Evolutionary conservation across 108 stramenopile species (phyloP), one percentile per base, ranked within the genome.

Genomic region (Cylindrotheca closterium): DNA sequence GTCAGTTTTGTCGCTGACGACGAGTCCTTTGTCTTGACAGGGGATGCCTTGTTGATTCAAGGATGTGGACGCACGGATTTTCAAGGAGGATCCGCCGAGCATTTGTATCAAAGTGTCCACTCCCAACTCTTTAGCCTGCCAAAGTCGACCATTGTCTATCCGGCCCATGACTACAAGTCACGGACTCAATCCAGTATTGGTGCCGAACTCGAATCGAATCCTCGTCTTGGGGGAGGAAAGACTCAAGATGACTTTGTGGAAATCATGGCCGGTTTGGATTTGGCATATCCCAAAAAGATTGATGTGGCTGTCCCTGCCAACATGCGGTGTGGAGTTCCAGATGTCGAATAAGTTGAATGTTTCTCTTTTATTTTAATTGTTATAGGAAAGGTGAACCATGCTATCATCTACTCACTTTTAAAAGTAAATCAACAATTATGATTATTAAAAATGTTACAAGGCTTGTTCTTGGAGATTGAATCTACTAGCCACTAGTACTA

Each of bases 41-140:
- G 96, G 2, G 96, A 97, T 69, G 69, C 89, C 0, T 55, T 97
- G 26, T 63, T 95, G 50, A 75, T 96, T 25, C 59, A 83, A 33
- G 94, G 92, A 10, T 89, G 88, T 69, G 94, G 93, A 15, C 77
- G 90, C 30, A 92, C 93, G 2, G 95, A 96, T 60, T 94, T 96
- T 63, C 84, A 85, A 59, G 86, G 82, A 21, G 96, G 96, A 8
- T 75, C 64, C 28, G 73, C 93, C 21, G 72, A 75, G 42, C 70
- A 58, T 15, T 67, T 95, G 17, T 96, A 87, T 63, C 66, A 84
- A 1, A 79, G 74, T 30, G 73, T 96, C 37, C 75, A 87, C 51
- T 45, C 63, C 23, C 84, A 95, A 78, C 57, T 97, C 7, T 94
- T 88, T 63, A 17, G 56, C 25, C 73, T 97, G 18, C 89, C 95